Percentiles rank a stretch among this genome's conserved stretches.
Evolutionary conservation across 257 asterid genomes (phyloP).

Genomic region (Solanum clarkiae): DNA sequence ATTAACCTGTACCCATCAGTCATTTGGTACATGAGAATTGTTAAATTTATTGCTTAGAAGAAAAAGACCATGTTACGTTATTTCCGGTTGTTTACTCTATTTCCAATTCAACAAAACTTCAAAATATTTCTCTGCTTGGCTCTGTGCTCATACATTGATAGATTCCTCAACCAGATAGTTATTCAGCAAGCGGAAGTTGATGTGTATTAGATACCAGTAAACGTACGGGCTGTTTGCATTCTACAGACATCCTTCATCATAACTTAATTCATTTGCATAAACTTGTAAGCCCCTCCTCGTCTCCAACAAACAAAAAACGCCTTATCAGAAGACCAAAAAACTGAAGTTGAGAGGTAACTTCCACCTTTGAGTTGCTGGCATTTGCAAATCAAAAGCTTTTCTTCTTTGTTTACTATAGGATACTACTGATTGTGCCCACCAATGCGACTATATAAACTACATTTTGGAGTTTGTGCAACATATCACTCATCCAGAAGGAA

Average conservation of each 20-base stretch:
- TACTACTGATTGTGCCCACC: not conserved
- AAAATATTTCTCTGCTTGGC: not conserved
- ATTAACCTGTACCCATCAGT: not conserved
- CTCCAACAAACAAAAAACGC: not conserved
- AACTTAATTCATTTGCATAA: not conserved
- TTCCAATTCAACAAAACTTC: not conserved
- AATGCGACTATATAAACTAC: not conserved
- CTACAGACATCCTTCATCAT: not conserved
- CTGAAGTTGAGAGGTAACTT: not conserved
- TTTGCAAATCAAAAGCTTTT: not conserved
- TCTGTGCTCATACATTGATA: not conserved
- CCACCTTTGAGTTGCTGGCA: no score
- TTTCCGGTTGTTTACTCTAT: not conserved
- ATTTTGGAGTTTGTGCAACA: not conserved
- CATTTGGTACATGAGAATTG: not conserved
- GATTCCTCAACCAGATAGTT: not conserved
- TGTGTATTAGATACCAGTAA: not conserved
- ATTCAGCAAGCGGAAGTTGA: not conserved
- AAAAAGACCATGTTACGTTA: not conserved
- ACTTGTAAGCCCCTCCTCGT: not conserved
- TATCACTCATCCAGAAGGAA: not conserved
- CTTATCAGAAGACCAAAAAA: not conserved
- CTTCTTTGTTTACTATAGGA: not conserved
- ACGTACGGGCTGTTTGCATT: not conserved
- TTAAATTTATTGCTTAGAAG: not conserved